Conservation (phyloP, 306 rosid genomes). For the Pterocarpus macrocarpus region DNA sequence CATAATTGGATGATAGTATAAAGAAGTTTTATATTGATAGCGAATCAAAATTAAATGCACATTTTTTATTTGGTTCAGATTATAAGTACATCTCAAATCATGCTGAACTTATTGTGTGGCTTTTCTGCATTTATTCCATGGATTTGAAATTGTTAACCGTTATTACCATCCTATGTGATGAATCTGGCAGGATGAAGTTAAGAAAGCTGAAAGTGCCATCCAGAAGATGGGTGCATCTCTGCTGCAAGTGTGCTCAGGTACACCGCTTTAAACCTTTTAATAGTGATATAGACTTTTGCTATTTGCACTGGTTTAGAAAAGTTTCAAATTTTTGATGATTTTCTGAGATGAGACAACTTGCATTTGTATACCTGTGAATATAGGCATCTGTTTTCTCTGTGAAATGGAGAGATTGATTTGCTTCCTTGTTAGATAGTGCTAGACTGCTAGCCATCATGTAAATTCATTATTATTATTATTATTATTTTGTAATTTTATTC, state of each 20-base stretch:
- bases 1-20: not conserved
- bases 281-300: conserved; percentile 5
- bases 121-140: conserved; percentile 14
- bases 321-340: conserved; percentile 3
- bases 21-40: conserved; percentile 2
- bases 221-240: conserved; percentile 84
- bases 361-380: conserved; percentile 3
- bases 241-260: conserved; percentile 76
- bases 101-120: not conserved
- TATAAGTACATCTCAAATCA: conserved; percentile 7
- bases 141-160: conserved; percentile 31
- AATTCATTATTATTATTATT: not conserved
- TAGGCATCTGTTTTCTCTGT: conserved; percentile 16
- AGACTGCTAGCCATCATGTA: not conserved
- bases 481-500: not conserved
- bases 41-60: conserved; percentile 13
- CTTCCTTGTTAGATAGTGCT: conserved; percentile 5
- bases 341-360: conserved; percentile 17
- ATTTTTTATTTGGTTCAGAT: conserved; percentile 1
- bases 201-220: conserved; percentile 81
- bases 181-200: conserved; percentile 74
- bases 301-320: not conserved
- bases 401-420: conserved; percentile 14
- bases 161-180: conserved; percentile 25
- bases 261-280: conserved; percentile 39